Evolutionary conservation across 2,329 filamentous ascomycete species (phyloP).

Genomic region (Penicillium polonicum): DNA sequence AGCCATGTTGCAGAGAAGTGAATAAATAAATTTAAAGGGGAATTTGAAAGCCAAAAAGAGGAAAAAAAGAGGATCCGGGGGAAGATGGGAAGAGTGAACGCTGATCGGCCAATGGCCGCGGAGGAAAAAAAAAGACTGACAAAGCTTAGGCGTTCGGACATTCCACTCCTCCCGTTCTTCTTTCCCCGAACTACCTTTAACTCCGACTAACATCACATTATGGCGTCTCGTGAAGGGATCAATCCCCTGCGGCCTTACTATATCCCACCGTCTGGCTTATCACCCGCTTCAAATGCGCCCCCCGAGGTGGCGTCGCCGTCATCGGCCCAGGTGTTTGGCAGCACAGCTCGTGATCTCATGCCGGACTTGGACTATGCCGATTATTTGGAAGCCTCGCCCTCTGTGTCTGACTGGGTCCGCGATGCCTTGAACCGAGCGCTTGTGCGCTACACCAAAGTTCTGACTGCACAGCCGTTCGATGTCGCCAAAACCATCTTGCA

Average conservation of each 20-base stretch:
- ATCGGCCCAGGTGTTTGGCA: conserved; percentile 53
- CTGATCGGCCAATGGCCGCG: conserved; percentile 26
- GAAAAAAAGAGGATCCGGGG: conserved; percentile 23
- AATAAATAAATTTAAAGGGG: conserved; percentile 8
- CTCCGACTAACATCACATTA: conserved; percentile 37
- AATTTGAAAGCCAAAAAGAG: conserved; percentile 10
- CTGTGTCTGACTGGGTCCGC: conserved; percentile 70
- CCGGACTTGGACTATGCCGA: conserved; percentile 90
- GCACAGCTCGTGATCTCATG: conserved; percentile 77
- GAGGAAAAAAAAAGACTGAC: conserved; percentile 25
- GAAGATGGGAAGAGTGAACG: conserved; percentile 17
- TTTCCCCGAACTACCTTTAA: conserved; percentile 17
- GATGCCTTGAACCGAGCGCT: conserved; percentile 78
- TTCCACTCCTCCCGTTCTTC: conserved; percentile 15
- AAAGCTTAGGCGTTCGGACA: conserved; percentile 24
- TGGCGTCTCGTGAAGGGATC: conserved; percentile 50
- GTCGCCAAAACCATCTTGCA: conserved; percentile 93
- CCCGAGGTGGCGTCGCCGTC: conserved; percentile 37
- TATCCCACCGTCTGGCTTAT: conserved; percentile 62
- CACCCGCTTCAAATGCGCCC: conserved; percentile 41
- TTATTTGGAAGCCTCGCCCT: conserved; percentile 76
- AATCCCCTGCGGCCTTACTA: conserved; percentile 63
- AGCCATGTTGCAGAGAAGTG: conserved; percentile 26
- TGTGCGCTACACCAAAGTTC: conserved; percentile 86
- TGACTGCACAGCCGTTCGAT: conserved; percentile 94